These are phyloP conservation scores for Pulveroboletus sp. DNA, from an alignment of 768 basidiomycete genomes.

Conservation along the genomic window DNA sequence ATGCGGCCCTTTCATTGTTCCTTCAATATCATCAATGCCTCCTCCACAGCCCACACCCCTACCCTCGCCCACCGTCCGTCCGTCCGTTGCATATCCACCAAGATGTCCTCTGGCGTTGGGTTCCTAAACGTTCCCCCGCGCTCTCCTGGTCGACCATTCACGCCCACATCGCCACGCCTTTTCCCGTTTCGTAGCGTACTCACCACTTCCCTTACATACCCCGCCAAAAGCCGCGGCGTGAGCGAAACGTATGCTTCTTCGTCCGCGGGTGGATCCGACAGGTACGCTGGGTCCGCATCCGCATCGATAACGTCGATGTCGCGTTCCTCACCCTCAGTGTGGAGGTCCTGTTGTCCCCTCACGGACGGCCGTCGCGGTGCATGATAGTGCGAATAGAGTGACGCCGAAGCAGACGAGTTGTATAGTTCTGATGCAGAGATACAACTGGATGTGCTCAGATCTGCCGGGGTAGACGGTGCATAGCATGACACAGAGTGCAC, in stretches of 20 bases:
- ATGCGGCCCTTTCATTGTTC: neutral
- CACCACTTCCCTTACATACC: slow-evolving; percentile 45
- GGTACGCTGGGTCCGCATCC: slow-evolving; percentile 35
- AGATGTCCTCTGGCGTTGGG: slow-evolving; percentile 43
- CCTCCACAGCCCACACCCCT: slow-evolving; percentile 60
- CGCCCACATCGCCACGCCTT: slow-evolving; percentile 5
- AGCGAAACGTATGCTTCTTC: slow-evolving; percentile 65
- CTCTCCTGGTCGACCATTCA: slow-evolving; percentile 6
- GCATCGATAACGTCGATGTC: slow-evolving; percentile 28
- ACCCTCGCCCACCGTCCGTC: slow-evolving; percentile 66
- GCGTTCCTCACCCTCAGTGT: neutral
- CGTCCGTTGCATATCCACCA: slow-evolving; percentile 38
- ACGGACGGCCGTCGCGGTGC: slow-evolving; percentile 9
- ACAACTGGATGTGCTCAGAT: neutral
- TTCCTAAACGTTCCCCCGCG: neutral
- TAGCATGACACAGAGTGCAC: slow-evolving; percentile 23
- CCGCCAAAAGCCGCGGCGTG: slow-evolving; percentile 46
- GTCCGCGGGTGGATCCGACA: slow-evolving; percentile 56
- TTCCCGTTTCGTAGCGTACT: slow-evolving; percentile 24
- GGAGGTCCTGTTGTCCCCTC: neutral
- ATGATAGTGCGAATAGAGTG: slow-evolving; percentile 25
- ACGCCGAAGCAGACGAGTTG: slow-evolving; percentile 15
- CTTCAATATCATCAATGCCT: slow-evolving; percentile 43
- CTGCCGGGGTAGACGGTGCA: slow-evolving; percentile 11
- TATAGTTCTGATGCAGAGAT: slow-evolving; percentile 27